A percentile compares a stretch with the other conserved stretches of the same genome.
Evolutionary conservation across 2,329 filamentous ascomycete species (phyloP).

Genomic region (Colletotrichum lupini): DNA sequence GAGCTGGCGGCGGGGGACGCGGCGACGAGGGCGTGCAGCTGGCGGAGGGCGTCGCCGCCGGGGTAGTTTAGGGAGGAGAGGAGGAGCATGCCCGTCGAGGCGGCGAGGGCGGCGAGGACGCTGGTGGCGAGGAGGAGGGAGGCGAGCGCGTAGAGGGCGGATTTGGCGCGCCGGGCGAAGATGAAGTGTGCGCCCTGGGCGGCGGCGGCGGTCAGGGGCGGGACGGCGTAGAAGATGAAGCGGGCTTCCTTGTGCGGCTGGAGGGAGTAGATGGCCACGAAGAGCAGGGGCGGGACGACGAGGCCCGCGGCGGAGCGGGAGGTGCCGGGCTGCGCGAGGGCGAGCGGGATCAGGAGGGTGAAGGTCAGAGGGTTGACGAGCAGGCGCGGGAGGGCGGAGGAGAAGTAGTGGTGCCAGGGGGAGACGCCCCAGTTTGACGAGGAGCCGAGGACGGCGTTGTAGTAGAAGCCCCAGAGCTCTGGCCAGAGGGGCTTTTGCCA

Average conservation of each 20-base stretch:
- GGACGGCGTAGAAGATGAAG: constrained; percentile 91
- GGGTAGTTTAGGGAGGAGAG: constrained; percentile 94
- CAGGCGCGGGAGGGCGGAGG: constrained; percentile 82
- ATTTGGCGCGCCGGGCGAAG: constrained; percentile 74
- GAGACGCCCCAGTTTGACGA: constrained; percentile 89
- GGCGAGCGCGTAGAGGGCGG: constrained; percentile 62
- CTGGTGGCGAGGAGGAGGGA: constrained; percentile 69
- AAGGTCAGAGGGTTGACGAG: constrained; percentile 81
- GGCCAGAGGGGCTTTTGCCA: constrained; percentile 93
- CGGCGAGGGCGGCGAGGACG: constrained; percentile 66
- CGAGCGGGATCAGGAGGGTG: constrained; percentile 63
- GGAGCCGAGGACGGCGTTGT: constrained; percentile 87
- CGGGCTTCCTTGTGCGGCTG: constrained; percentile 97
- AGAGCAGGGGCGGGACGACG: constrained; percentile 75
- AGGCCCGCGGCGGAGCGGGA: constrained; percentile 57
- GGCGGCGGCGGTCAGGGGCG: constrained; percentile 81
- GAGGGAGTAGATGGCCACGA: constrained; percentile 83
- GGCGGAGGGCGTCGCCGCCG: constrained; percentile 80
- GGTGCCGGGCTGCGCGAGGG: constrained; percentile 61
- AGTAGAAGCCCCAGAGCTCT: constrained; percentile 88
- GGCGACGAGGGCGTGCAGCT: constrained; percentile 57
- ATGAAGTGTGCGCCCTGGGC: constrained; percentile 79
- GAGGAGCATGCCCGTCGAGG: constrained; percentile 75
- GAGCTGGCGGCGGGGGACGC: constrained; percentile 35
- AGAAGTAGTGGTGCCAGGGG: constrained; percentile 88